These are phyloP conservation scores for Dactylonectria estremocensis DNA, from an alignment of 2,329 filamentous ascomycete species.

Conservation along the genomic window DNA sequence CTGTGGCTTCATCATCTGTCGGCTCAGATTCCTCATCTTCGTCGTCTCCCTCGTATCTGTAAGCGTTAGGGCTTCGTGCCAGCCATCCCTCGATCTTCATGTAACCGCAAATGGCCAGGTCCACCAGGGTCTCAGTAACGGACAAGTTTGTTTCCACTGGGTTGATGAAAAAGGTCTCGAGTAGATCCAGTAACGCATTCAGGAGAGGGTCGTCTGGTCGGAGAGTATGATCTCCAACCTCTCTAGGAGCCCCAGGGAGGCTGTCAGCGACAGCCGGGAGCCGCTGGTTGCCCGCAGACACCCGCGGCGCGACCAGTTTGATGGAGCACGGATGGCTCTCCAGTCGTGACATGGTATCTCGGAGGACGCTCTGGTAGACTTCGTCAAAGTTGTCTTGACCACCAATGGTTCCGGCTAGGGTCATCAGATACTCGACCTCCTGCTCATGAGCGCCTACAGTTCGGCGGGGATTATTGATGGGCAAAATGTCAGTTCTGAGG, in stretches of 20 bases:
- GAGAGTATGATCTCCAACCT: conserved; percentile 73
- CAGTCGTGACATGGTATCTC: conserved; percentile 78
- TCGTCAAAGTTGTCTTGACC: conserved; percentile 80
- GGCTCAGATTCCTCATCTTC: conserved; percentile 19
- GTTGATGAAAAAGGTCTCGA: conserved; percentile 90
- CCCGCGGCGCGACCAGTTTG: conserved; percentile 75
- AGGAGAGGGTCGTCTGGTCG: conserved; percentile 74
- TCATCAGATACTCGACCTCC: conserved; percentile 81
- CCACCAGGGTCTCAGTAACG: conserved; percentile 86
- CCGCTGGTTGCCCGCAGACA: conserved; percentile 70
- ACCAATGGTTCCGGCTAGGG: conserved; percentile 77
- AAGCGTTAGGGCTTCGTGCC: conserved; percentile 78
- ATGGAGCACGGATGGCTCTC: conserved; percentile 83
- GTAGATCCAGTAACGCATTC: conserved; percentile 77
- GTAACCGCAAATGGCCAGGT: conserved; percentile 87
- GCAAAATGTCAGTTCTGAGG: conserved; percentile 75
- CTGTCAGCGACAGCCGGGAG: conserved; percentile 69
- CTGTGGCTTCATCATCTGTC: conserved; percentile 29
- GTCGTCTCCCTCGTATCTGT: conserved; percentile 64
- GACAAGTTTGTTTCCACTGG: conserved; percentile 92
- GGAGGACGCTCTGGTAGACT: conserved; percentile 79
- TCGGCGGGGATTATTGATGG: conserved; percentile 68
- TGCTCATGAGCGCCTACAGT: conserved; percentile 83
- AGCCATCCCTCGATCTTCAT: conserved; percentile 94
- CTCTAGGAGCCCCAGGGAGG: conserved; percentile 73